Evolutionary conservation across 164 flowering plant genomes (phyloP).

Genomic region (Umbilicus rupestris): DNA sequence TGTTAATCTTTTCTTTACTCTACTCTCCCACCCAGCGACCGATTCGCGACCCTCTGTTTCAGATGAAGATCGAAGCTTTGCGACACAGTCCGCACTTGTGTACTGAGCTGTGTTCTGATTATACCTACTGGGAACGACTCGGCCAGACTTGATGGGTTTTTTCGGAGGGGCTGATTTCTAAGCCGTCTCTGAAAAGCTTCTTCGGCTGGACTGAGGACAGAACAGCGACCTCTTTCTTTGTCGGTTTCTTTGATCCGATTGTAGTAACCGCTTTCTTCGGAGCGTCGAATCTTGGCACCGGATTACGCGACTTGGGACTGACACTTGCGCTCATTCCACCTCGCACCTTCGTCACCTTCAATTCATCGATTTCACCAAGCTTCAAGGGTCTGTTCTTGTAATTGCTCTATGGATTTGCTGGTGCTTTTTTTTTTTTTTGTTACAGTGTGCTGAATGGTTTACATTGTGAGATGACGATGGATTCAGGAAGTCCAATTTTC

Average conservation of each 20-base stretch:
- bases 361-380: constrained; percentile 51
- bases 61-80: not conserved
- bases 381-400: too few species aligned
- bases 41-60: not conserved
- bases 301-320: constrained; percentile 40
- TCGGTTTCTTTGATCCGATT: constrained; percentile 34
- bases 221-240: constrained; percentile 39
- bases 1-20: constrained; percentile 2
- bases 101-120: not conserved
- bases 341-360: constrained; percentile 33
- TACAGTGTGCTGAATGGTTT: too few species aligned
- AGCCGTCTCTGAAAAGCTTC: constrained; percentile 54
- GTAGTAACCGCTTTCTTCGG: constrained; percentile 38
- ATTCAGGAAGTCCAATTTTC: too few species aligned
- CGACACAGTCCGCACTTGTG: not conserved
- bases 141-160: not conserved
- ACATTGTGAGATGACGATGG: too few species aligned
- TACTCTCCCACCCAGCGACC: not conserved
- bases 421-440: too few species aligned
- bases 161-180: constrained; percentile 25
- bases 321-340: constrained; percentile 37
- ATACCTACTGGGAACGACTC: not conserved
- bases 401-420: too few species aligned
- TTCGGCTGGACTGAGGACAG: constrained; percentile 47
- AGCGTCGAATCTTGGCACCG: constrained; percentile 21